Conservation (phyloP, 768 basidiomycete genomes). For the Nidularia sp. region DNA sequence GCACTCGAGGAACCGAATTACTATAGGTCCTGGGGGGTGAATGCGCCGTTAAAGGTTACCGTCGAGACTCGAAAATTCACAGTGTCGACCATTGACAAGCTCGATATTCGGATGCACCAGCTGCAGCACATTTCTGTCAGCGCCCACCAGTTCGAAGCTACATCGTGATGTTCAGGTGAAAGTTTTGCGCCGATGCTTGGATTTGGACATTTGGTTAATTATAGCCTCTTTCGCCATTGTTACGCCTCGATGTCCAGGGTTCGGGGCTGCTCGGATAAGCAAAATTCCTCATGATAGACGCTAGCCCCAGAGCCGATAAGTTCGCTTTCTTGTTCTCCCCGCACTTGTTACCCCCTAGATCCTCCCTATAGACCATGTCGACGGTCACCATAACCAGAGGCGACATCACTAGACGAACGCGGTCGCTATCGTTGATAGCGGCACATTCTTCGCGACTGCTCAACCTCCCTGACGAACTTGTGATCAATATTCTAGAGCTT, state of each 20-base stretch:
- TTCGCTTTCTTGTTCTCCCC: neutral
- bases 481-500: slow-evolving; percentile 29
- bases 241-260: neutral
- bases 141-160: no score
- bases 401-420: slow-evolving; percentile 3
- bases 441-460: slow-evolving; percentile 18
- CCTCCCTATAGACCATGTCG: slow-evolving; percentile 1
- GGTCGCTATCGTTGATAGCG: slow-evolving; percentile 13
- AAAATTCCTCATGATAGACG: neutral
- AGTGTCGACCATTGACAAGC: no score
- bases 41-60: no score
- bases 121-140: no score
- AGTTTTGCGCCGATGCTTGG: no score
- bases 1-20: no score
- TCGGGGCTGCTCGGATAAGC: neutral
- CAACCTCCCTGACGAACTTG: slow-evolving; percentile 31
- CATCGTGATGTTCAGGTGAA: no score
- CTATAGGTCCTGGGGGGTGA: no score
- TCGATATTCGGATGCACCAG: no score
- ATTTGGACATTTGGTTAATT: slow-evolving; percentile 3
- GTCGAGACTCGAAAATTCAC: no score
- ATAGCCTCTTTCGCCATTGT: slow-evolving; percentile 7
- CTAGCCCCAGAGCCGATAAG: neutral
- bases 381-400: slow-evolving; percentile 1
- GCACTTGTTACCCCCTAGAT: neutral